phyloP scores from a whole-genome alignment of 768 basidiomycete genomes.

The Kondoa malvinella region DNA sequence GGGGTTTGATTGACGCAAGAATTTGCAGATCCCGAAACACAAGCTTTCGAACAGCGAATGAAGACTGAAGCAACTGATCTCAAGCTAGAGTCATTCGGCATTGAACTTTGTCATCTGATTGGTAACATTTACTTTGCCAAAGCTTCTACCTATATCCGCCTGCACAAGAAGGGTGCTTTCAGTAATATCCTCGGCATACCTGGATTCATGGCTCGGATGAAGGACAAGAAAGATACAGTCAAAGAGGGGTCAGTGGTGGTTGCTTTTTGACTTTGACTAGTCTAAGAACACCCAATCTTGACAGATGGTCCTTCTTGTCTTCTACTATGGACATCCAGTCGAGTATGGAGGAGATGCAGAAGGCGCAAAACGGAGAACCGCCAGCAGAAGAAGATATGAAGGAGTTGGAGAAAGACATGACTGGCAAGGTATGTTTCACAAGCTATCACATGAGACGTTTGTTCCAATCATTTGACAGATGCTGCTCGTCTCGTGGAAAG shows the following conservation, averaged over 20 bases:
- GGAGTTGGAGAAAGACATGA: conserved; percentile 78
- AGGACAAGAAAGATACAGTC: conserved; percentile 50
- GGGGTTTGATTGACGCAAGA: conserved; percentile 51
- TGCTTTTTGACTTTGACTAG: background rate
- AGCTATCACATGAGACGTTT: background rate
- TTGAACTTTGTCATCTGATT: conserved; percentile 33
- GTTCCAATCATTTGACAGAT: conserved; percentile 38
- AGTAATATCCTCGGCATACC: conserved; percentile 32
- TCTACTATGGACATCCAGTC: conserved; percentile 75
- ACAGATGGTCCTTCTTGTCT: conserved; percentile 73
- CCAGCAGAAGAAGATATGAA: conserved; percentile 64
- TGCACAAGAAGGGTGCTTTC: conserved; percentile 70
- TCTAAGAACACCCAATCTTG: background rate
- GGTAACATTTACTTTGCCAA: conserved; percentile 62
- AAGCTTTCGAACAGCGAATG: conserved; percentile 57
- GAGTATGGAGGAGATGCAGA: conserved; percentile 82
- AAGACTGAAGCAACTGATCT: conserved; percentile 76
- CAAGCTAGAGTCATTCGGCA: conserved; percentile 91
- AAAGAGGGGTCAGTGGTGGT: conserved; percentile 50
- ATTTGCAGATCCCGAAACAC: conserved; percentile 61
- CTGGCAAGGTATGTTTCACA: conserved; percentile 51
- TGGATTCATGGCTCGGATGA: conserved; percentile 81
- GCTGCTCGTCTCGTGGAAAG: conserved; percentile 92
- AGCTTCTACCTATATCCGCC: conserved; percentile 76
- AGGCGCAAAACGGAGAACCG: conserved; percentile 61